A percentile compares a stretch with the other conserved stretches of the same genome.
Conservation (phyloP, 176 grass and related monocot species). For the Aegilops umbellulata region DNA sequence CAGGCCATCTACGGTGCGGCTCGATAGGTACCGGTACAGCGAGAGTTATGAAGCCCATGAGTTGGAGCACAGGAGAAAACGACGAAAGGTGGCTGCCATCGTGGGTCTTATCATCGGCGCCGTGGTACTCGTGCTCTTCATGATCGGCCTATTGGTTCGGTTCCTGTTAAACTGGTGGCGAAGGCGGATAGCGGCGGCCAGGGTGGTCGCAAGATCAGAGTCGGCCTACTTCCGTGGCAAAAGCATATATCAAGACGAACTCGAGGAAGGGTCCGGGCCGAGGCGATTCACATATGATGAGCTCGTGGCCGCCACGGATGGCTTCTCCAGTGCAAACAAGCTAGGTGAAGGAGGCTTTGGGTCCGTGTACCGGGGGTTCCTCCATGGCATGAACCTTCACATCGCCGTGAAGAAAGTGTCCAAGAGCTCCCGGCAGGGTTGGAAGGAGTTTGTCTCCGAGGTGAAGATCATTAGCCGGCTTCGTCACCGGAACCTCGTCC, state of each 20-base stretch:
- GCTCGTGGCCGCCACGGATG: background rate
- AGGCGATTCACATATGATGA: background rate
- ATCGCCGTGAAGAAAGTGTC: slow-evolving; percentile 29
- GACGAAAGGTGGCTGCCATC: too few relatives aligned
- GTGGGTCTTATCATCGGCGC: too few relatives aligned
- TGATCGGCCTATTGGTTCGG: too few relatives aligned
- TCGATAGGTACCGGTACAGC: background rate
- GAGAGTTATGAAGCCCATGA: background rate
- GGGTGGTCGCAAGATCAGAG: background rate
- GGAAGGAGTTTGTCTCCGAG: slow-evolving; percentile 57
- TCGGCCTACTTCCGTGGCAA: background rate
- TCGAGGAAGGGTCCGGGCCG: background rate
- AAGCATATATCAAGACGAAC: background rate
- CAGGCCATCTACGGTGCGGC: fast-evolving
- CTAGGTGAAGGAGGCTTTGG: slow-evolving; percentile 24
- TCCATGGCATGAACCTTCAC: background rate
- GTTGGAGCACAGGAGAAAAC: too few relatives aligned
- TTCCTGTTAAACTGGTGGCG: background rate
- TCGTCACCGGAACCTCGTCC: slow-evolving; percentile 52
- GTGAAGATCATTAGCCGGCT: slow-evolving; percentile 47
- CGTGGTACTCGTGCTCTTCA: too few relatives aligned
- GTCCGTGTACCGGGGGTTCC: background rate
- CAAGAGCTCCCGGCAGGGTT: slow-evolving; percentile 26
- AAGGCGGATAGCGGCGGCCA: background rate
- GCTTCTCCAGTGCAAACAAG: slow-evolving; percentile 3